These are phyloP conservation scores for Penicillium verrucosum DNA, from an alignment of 2,329 filamentous ascomycete species.

Conservation along the genomic window DNA sequence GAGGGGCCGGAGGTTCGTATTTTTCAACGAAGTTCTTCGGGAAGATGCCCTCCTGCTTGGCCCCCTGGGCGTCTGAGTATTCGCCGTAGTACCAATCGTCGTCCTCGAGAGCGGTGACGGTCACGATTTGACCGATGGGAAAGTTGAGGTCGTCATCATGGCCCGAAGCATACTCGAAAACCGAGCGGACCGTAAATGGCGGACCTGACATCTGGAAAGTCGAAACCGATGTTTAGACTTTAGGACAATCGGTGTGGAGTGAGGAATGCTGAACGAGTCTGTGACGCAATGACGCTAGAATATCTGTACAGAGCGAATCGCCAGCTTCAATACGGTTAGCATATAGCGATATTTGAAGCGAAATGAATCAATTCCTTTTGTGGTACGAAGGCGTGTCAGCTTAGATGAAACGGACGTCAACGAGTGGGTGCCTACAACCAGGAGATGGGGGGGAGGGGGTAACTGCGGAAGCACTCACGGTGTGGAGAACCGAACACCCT, in stretches of 20 bases:
- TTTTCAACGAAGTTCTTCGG: slow-evolving; percentile 96
- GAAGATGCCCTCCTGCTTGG: slow-evolving; percentile 80
- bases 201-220: slow-evolving; percentile 61
- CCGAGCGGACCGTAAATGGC: slow-evolving; percentile 89
- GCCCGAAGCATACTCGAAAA: slow-evolving; percentile 89
- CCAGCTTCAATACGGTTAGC: slow-evolving; percentile 20
- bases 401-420: slow-evolving; percentile 27
- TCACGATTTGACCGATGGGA: slow-evolving; percentile 79
- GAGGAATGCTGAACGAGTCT: slow-evolving; percentile 14
- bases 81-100: slow-evolving; percentile 91
- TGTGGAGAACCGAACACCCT: slow-evolving; percentile 9
- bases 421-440: slow-evolving; percentile 23
- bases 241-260: slow-evolving; percentile 27
- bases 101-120: slow-evolving; percentile 88
- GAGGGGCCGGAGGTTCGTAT: slow-evolving; percentile 86
- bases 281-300: slow-evolving; percentile 16
- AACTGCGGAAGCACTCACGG: slow-evolving; percentile 15
- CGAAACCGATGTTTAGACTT: slow-evolving; percentile 20
- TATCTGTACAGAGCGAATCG: slow-evolving; percentile 21
- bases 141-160: slow-evolving; percentile 97
- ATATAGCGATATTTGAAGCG: slow-evolving; percentile 17
- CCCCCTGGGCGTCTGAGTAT: slow-evolving; percentile 73
- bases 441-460: slow-evolving; percentile 21
- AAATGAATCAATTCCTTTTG: slow-evolving; percentile 23
- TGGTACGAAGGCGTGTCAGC: slow-evolving; percentile 27